phyloP scores from a whole-genome alignment of 2,329 filamentous ascomycete species.

The Xylariaceae sp. region DNA sequence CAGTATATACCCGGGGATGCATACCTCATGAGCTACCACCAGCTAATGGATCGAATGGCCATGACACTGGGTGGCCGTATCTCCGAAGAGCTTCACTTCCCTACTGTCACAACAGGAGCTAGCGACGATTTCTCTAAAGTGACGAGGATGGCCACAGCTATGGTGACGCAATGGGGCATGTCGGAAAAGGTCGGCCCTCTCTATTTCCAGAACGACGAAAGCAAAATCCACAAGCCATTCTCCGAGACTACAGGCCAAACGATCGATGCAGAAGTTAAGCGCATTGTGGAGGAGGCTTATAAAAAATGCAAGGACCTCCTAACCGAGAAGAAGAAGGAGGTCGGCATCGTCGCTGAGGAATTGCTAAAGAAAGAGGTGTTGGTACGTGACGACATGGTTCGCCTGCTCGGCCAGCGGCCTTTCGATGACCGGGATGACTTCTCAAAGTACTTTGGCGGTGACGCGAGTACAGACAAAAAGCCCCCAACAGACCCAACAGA shows the following conservation, averaged over 20 bases:
- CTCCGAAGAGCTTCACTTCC: slow-evolving; percentile 95
- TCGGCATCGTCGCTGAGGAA: slow-evolving; percentile 92
- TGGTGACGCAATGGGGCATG: slow-evolving; percentile 99
- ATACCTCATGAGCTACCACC: slow-evolving; percentile 93
- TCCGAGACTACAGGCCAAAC: slow-evolving; percentile 90
- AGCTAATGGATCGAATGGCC: slow-evolving; percentile 99
- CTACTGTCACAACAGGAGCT: slow-evolving; percentile 92
- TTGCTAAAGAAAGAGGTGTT: slow-evolving; percentile 91
- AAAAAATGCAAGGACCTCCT: slow-evolving; percentile 86
- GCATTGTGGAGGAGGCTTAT: slow-evolving; percentile 93
- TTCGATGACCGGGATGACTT: slow-evolving; percentile 90
- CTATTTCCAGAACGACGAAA: slow-evolving; percentile 84
- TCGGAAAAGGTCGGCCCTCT: slow-evolving; percentile 91
- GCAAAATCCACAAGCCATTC: slow-evolving; percentile 91
- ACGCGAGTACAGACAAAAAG: slow-evolving; percentile 51
- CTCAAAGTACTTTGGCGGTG: slow-evolving; percentile 85
- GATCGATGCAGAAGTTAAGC: slow-evolving; percentile 89
- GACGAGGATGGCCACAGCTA: slow-evolving; percentile 90
- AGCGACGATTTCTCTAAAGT: slow-evolving; percentile 99
- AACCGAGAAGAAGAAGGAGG: slow-evolving; percentile 83
- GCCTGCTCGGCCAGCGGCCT: slow-evolving; percentile 82
- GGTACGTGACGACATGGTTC: slow-evolving; percentile 87
- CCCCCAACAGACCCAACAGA: slow-evolving; percentile 65
- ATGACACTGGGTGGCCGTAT: slow-evolving; percentile 98
- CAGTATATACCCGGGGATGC: slow-evolving; percentile 96